Evolutionary conservation across 768 basidiomycete genomes (phyloP).

Genomic region (Mycena indigotica): DNA sequence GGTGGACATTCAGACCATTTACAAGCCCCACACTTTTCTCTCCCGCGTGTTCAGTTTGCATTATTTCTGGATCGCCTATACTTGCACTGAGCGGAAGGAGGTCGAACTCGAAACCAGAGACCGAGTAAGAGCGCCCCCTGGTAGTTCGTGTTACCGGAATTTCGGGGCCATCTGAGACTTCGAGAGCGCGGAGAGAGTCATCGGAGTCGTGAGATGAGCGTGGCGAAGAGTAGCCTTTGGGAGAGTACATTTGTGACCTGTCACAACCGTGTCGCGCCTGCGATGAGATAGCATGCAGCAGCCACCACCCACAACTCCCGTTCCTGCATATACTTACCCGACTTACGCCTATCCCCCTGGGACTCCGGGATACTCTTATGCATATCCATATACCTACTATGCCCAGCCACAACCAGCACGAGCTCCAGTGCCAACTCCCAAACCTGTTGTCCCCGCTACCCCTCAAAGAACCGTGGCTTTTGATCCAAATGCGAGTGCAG

Average conservation of each 20-base stretch:
- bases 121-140: conserved; percentile 64
- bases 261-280: not conserved
- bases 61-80: conserved; percentile 66
- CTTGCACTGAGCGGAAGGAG: conserved; percentile 78
- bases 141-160: conserved; percentile 30
- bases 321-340: not conserved
- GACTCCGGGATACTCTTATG: not conserved
- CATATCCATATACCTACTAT: not conserved
- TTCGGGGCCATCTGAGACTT: conserved; percentile 67
- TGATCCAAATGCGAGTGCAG: conserved; percentile 27
- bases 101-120: conserved; percentile 80
- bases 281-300: not conserved
- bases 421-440: not conserved
- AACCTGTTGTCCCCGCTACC: not conserved
- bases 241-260: conserved; percentile 27
- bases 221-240: conserved; percentile 39
- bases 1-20: conserved; percentile 57
- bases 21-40: conserved; percentile 79
- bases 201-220: conserved; percentile 62
- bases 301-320: conserved; percentile 1
- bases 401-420: not conserved
- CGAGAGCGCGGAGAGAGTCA: conserved; percentile 77
- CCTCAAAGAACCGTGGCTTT: not conserved
- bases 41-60: conserved; percentile 42
- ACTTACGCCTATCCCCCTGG: not conserved